Evolutionary conservation across 768 basidiomycete species (phyloP), one percentile per base, ranked within the genome.

Genomic region (Naganishia friedmannii): DNA sequence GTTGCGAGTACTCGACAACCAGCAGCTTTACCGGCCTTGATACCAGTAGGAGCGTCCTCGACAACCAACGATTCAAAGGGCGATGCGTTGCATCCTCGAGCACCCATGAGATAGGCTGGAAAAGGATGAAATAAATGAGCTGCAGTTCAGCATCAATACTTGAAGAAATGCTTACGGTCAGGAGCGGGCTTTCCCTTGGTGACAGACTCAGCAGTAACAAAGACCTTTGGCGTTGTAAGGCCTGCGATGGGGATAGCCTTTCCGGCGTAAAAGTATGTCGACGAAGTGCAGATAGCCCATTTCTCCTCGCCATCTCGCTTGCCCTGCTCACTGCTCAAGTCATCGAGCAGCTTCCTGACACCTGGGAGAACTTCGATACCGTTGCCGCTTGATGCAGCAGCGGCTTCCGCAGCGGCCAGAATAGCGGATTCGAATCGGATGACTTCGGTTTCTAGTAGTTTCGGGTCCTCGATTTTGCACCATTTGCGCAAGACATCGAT

Each of bases 211-310:
- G 89, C 88, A 8, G 91, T 92, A 75, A 93, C 86, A 68, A 89
- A 84, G 17, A 88, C 72, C 67, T 78, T 84, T 4, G 80, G 80
- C 9, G 87, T 75, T 8, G 89, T 85, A 17, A 93, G 82, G 2
- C 85, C 86, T 60, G 88, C 87, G 56, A 85, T 85, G 54, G 85
- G 79, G 66, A 93, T 85, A 39, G 90, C 91, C 55, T 86, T 84
- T n/a, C 85, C 83, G 21, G 91, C 86, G 77, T 89, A 93, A 72
- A 86, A 86, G 76, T 85, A 87, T 31, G 92, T 91, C 0, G 92
- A 88, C 53, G 89, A 90, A 12, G 92, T 93, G 60, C 91, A 90
- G 76, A 94, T 91, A 6, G 90, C 91, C 90, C 91, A 94, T 58
- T 84, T 84, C 23, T 90, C 88, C 21, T 86, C 86, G 28, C 76